Conservation (phyloP, 805 yeast genomes). For the baker's yeast (Saccharomyces cerevisiae) region DNA sequence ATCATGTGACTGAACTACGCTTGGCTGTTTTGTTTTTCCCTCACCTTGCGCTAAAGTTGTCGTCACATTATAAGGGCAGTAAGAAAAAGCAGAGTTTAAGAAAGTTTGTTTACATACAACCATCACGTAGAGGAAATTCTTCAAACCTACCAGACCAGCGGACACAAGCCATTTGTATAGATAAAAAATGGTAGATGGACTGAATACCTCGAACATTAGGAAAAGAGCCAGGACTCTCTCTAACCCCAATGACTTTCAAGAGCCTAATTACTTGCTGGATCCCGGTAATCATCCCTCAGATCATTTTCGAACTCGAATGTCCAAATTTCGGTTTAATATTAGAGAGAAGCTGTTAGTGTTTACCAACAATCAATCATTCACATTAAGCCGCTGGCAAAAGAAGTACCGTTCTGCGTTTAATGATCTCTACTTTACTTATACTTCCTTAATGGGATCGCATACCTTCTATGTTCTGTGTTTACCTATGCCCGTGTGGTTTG, state of each 20-base stretch:
- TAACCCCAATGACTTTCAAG: constrained; percentile 16
- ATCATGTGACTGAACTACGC: background rate
- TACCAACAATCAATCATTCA: constrained; percentile 56
- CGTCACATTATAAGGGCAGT: background rate
- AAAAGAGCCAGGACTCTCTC: constrained; percentile 5
- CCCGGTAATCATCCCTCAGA: constrained; percentile 66
- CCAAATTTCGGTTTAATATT: constrained; percentile 43
- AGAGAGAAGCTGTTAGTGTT: constrained; percentile 48
- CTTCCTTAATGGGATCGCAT: constrained; percentile 87
- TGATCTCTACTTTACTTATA: constrained; percentile 75
- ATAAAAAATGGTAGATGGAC: background rate
- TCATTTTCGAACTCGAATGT: constrained; percentile 53
- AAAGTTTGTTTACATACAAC: background rate
- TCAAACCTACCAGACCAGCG: background rate
- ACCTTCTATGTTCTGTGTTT: constrained; percentile 86
- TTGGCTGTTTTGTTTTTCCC: background rate
- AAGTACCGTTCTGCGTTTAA: constrained; percentile 39
- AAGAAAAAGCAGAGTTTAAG: background rate
- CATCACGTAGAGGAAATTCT: background rate
- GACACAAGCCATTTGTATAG: background rate
- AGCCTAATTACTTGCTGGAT: constrained; percentile 34
- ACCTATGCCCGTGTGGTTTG: constrained; percentile 81
- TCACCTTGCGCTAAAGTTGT: background rate
- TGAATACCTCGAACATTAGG: background rate
- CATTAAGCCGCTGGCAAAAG: constrained; percentile 50